These are phyloP conservation scores for Rhodosporidiobolus sp. DNA, from an alignment of 768 basidiomycete species.

Conservation along the genomic window DNA sequence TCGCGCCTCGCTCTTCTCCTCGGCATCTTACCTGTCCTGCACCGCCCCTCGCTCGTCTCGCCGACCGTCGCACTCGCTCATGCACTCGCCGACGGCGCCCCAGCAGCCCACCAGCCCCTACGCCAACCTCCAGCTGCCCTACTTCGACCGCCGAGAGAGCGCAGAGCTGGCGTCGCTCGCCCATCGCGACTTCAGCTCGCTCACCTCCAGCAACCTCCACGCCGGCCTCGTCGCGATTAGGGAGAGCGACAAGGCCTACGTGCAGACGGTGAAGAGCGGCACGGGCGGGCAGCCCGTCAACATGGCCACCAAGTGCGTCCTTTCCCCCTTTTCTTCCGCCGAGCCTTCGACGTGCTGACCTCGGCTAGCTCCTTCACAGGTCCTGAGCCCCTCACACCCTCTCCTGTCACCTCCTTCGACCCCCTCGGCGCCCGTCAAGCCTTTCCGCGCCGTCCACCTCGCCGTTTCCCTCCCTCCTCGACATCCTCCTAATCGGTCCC, in stretches of 20 bases:
- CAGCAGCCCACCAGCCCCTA: constrained; percentile 5
- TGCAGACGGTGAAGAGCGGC: neutral
- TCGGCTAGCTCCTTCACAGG: neutral
- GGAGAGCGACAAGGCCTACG: constrained; percentile 18
- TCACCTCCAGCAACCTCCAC: neutral
- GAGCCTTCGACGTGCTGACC: neutral
- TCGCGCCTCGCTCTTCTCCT: too few species aligned
- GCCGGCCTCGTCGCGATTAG: constrained; percentile 12
- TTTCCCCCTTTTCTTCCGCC: too few species aligned
- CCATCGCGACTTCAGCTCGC: neutral
- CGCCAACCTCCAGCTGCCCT: constrained; percentile 12
- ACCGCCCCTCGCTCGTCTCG: neutral
- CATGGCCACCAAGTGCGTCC: neutral
- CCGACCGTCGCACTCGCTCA: neutral
- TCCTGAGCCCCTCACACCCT: neutral
- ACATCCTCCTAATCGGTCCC: neutral
- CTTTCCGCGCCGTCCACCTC: too few species aligned
- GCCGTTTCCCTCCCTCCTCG: neutral
- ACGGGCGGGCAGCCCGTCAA: too few species aligned
- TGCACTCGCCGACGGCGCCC: neutral
- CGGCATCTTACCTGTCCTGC: neutral
- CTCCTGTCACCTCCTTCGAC: neutral
- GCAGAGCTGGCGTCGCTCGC: neutral
- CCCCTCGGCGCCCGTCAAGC: too few species aligned
- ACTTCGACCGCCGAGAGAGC: neutral